Evolutionary conservation across 2,329 filamentous ascomycete species (phyloP).

Genomic region (Stagonosporopsis cucurbitacearum): DNA sequence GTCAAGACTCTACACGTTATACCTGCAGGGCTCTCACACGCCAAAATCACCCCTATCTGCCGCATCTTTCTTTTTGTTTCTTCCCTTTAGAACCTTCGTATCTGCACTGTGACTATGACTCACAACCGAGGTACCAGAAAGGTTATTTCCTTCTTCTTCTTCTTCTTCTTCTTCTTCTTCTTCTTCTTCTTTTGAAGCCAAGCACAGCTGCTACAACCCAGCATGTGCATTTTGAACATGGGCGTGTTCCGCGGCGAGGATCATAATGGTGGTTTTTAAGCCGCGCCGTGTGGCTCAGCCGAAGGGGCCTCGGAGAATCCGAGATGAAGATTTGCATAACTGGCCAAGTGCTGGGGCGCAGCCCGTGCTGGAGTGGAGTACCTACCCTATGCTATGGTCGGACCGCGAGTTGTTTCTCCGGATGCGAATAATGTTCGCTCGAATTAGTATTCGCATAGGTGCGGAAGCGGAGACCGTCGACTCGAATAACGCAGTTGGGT

Average conservation of each 20-base stretch:
- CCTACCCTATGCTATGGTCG: neutral
- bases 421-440: neutral
- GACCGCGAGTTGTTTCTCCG: neutral
- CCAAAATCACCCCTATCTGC: neutral
- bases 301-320: neutral
- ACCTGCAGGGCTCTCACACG: constrained; percentile 2
- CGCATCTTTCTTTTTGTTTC: neutral
- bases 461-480: no score
- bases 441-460: neutral
- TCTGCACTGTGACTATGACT: neutral
- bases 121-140: neutral
- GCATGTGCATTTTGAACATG: neutral
- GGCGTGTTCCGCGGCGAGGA: constrained; percentile 1
- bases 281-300: constrained; percentile 11
- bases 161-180: no score
- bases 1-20: neutral
- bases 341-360: constrained; percentile 1
- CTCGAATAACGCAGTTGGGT: no score
- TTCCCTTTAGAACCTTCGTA: neutral
- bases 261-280: neutral
- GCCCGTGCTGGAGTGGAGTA: neutral
- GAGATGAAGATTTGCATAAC: constrained; percentile 15
- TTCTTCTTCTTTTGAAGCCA: neutral
- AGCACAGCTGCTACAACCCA: neutral
- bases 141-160: no score